Base-by-base conservation (phyloP, 2,329 filamentous ascomycete species). In the Monosporascus cannonballus region DNA sequence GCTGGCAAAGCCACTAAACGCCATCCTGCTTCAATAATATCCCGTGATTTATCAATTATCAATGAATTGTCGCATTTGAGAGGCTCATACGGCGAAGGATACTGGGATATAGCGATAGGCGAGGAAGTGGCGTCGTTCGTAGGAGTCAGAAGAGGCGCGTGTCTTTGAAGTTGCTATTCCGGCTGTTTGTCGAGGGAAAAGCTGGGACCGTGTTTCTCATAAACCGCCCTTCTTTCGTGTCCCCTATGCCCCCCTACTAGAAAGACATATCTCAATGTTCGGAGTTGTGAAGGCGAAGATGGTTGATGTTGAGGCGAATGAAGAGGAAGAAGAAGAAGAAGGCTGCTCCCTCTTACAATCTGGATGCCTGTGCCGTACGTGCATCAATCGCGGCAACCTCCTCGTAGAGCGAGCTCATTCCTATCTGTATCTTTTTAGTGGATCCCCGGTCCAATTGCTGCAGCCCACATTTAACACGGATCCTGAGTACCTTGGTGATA, bases 1-100 rank as follows among this genome's bases (percentile, higher is more conserved):
- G n/a, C 58, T 62, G 51, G 59, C 56, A 49, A 66, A 65, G 55
- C 53, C 34, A 44, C 55, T 46, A 36, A 57, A 55, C 20, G 54
- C 51, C 54, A 54, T 56, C 14, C 24, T 46, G 42, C 24, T 25
- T 25, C 20, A 25, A 24, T 8, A 5, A 18, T 46, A 15, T 46
- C 24, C 24, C 17, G 20, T 6, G 20, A 8, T 30, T 4, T 7
- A 25, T 27, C 42, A 17, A 27, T 17, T 25, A 24, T 8, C 25
- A 30, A 27, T 25, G 5, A n/a, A n/a, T 14, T 11, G 17, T 46
- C 14, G 14, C 42, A 46, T 46, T 41, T 18, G 24, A 27, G 24
- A 46, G 11, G n/a, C n/a, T 25, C 9, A 8, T 25, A 18, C 24
- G 42, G 42, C 24, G n/a, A 24, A 5, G 25, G 3, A 46, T n/a